These are phyloP conservation scores for Penicillium paradoxum DNA, from an alignment of 495 filamentous ascomycete species.

Conservation along the genomic window DNA sequence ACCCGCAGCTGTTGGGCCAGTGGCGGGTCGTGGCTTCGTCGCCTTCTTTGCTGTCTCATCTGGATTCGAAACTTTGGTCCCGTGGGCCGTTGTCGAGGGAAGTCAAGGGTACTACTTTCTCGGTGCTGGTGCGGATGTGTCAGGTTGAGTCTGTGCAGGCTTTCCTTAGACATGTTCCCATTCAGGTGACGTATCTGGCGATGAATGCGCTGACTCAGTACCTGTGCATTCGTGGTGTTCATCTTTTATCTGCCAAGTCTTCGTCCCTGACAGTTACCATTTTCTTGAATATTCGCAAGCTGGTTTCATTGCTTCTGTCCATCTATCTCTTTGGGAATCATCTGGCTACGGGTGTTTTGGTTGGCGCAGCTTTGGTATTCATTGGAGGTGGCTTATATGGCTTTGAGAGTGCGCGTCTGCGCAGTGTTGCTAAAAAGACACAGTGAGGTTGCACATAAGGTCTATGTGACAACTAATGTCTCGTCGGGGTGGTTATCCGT, in stretches of 20 bases:
- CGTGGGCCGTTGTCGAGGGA: constrained; percentile 1
- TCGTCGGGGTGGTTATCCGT: background rate
- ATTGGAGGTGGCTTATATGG: constrained; percentile 83
- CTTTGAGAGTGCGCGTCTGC: constrained; percentile 55
- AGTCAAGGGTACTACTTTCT: constrained; percentile 1
- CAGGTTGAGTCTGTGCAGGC: constrained; percentile 9
- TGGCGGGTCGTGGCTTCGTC: constrained; percentile 46
- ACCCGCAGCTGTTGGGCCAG: constrained; percentile 41
- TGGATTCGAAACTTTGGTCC: background rate
- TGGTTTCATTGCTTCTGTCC: constrained; percentile 85
- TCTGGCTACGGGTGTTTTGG: constrained; percentile 64
- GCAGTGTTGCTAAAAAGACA: constrained; percentile 23
- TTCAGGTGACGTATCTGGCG: constrained; percentile 63
- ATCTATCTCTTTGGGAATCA: constrained; percentile 90
- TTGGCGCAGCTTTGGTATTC: constrained; percentile 84
- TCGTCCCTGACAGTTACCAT: constrained; percentile 94
- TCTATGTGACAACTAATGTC: background rate
- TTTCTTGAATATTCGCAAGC: constrained; percentile 88
- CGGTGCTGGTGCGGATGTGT: constrained; percentile 7
- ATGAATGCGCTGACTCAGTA: constrained; percentile 91
- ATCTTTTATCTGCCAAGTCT: constrained; percentile 75
- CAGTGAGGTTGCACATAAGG: constrained; percentile 6
- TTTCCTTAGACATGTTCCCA: constrained; percentile 51
- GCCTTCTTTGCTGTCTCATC: constrained; percentile 31
- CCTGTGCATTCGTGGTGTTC: constrained; percentile 90